These are phyloP conservation scores for Tilletiaria anomala DNA, from an alignment of 1,284 basidiomycete genomes.

Conservation along the genomic window DNA sequence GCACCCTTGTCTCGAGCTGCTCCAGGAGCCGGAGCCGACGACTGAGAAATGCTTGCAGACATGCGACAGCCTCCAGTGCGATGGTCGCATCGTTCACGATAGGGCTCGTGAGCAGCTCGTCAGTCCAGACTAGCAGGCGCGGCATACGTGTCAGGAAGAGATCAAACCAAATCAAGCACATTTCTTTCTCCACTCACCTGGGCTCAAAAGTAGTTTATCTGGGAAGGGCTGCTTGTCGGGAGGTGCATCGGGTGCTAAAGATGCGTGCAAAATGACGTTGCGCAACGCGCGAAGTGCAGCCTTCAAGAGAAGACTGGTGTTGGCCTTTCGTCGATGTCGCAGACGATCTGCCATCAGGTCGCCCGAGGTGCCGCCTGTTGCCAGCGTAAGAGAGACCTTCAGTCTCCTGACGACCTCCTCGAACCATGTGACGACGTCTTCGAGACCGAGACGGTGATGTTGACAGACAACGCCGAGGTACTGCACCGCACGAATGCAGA, in stretches of 20 bases:
- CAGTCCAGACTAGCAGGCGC: neutral
- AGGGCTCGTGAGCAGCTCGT: neutral
- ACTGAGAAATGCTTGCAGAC: neutral
- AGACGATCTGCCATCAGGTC: neutral
- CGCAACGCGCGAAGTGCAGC: neutral
- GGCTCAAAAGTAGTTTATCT: neutral
- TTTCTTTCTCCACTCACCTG: too few species aligned
- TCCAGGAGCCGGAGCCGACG: neutral
- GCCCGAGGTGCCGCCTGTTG: neutral
- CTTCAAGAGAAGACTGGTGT: neutral
- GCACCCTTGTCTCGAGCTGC: neutral
- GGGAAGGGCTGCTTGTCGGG: neutral
- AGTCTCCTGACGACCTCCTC: neutral
- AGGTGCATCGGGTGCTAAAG: neutral
- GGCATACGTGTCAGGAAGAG: neutral
- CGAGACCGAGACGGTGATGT: neutral
- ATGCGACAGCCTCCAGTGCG: neutral
- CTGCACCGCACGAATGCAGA: neutral
- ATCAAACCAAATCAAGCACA: neutral
- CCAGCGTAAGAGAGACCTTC: neutral
- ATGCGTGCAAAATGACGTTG: neutral
- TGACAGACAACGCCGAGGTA: neutral
- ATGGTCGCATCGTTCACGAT: neutral
- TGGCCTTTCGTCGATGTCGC: neutral
- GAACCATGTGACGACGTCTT: neutral